These are phyloP conservation scores for Cicer cuneatum DNA, from an alignment of 306 rosid species.

Conservation along the genomic window DNA sequence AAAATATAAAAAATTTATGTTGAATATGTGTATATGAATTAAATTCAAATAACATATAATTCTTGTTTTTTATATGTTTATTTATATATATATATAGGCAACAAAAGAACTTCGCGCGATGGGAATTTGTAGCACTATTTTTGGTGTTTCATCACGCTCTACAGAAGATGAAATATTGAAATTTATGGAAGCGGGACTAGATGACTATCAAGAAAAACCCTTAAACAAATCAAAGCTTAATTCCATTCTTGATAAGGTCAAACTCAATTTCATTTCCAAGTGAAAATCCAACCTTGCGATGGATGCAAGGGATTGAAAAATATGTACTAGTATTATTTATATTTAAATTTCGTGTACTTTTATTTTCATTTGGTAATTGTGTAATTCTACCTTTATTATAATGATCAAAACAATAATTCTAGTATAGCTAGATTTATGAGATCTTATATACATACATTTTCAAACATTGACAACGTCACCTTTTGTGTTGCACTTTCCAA, in stretches of 20 bases:
- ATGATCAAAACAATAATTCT: too few species aligned
- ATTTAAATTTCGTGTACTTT: neutral
- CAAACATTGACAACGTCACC: too few species aligned
- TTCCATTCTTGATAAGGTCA: constrained; percentile 56
- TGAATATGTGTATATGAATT: too few species aligned
- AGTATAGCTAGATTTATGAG: too few species aligned
- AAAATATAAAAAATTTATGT: too few species aligned
- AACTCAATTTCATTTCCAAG: neutral
- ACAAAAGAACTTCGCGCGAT: constrained; percentile 70
- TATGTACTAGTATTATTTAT: neutral
- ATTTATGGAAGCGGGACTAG: constrained; percentile 73
- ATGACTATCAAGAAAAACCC: constrained; percentile 79
- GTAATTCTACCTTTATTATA: neutral
- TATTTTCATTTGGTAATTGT: neutral
- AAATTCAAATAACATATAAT: too few species aligned
- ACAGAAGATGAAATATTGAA: constrained; percentile 47
- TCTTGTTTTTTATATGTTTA: neutral
- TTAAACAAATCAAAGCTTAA: constrained; percentile 57
- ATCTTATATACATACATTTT: too few species aligned
- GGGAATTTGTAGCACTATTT: constrained; percentile 73
- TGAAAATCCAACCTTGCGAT: neutral
- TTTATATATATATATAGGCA: constrained; percentile 52
- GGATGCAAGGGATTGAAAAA: neutral
- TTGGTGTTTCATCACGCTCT: constrained; percentile 66
- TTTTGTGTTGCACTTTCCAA: too few species aligned